Evolutionary conservation across 2,329 filamentous ascomycete species (phyloP), one percentile per base, ranked within the genome.

Genomic region (Penicillium sp.): DNA sequence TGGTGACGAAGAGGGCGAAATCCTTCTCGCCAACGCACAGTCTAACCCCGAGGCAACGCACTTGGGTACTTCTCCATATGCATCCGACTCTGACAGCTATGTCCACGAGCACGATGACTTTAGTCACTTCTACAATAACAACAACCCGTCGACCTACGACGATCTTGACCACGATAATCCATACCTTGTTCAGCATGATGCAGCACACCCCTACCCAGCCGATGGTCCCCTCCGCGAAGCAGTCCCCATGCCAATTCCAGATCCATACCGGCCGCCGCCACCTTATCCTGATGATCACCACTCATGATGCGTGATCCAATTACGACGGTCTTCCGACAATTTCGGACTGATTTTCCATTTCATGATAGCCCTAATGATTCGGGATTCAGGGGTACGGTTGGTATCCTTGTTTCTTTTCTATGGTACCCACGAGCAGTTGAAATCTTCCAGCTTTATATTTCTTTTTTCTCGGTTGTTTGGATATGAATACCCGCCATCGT

Each of bases 21-120:
- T 68, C 6, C 66, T 74, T 15, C 64, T 74, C 6, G 61, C 67
- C 3, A 60, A 73, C 50, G 65, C 70, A 8, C 71, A 73, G 55
- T 55, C 65, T 2, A 70, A 69, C 27, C 68, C 69, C 2, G 58
- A 58, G 10, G 55, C 59, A 3, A 54, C 59, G n/a, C 57, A 50
- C 29, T 25, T 56, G 27, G 54, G 55, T 23, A 50, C 47, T 23
- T 59, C 58, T 10, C 54, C 59, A 0, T 61, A 57, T 29, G 52
- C 55, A 12, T 58, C 62, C 8, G 53, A 56, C 3, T 47, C 44
- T 3, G 57, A 59, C 20, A 55, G 58, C 7, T 48, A 56, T 18
- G 38, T 58, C 3, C 47, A 54, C 9, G 55, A 57, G 41, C 46
- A 54, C 8, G 55, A 57, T 41, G 42, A 57, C 4, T 40, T 51